These are phyloP conservation scores for Fusarium floridanum DNA, from an alignment of 2,329 filamentous ascomycete genomes.

Conservation along the genomic window DNA sequence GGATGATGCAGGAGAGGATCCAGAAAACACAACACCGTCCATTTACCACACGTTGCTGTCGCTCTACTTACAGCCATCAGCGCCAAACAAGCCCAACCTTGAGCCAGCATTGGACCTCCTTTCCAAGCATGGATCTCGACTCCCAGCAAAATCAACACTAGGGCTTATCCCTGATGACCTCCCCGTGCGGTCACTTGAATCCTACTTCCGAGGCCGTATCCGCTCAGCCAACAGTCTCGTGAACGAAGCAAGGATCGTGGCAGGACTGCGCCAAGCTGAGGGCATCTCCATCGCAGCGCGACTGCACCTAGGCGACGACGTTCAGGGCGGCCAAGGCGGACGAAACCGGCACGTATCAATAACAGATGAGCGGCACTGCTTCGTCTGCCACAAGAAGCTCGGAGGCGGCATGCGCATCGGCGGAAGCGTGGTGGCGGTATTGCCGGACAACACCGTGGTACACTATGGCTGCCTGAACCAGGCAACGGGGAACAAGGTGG, in stretches of 20 bases:
- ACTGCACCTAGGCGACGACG: slow-evolving; percentile 78
- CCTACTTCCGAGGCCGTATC: slow-evolving; percentile 93
- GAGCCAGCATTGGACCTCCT: slow-evolving; percentile 86
- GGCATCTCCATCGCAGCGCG: slow-evolving; percentile 81
- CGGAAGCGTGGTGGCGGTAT: slow-evolving; percentile 89
- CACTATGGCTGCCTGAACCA: slow-evolving; percentile 82
- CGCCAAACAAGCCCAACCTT: slow-evolving; percentile 78
- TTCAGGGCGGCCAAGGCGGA: slow-evolving; percentile 64
- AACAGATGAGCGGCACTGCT: slow-evolving; percentile 88
- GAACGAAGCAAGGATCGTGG: slow-evolving; percentile 83
- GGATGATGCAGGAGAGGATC: slow-evolving; percentile 50
- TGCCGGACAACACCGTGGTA: slow-evolving; percentile 85
- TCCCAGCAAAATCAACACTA: slow-evolving; percentile 88
- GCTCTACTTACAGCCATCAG: slow-evolving; percentile 86
- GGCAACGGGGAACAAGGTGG: slow-evolving; percentile 55
- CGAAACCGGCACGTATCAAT: slow-evolving; percentile 79
- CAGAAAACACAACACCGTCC: slow-evolving; percentile 72
- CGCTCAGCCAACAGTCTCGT: slow-evolving; percentile 85
- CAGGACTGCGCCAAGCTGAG: slow-evolving; percentile 81
- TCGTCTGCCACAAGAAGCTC: slow-evolving; percentile 92
- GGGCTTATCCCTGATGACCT: slow-evolving; percentile 86
- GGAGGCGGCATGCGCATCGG: slow-evolving; percentile 88
- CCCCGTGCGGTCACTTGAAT: slow-evolving; percentile 82
- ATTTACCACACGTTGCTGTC: slow-evolving; percentile 94
- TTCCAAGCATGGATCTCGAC: slow-evolving; percentile 90